Evolutionary conservation across 768 basidiomycete genomes (phyloP), one percentile per base, ranked within the genome.

Genomic region (Pleurotus cornucopiae): DNA sequence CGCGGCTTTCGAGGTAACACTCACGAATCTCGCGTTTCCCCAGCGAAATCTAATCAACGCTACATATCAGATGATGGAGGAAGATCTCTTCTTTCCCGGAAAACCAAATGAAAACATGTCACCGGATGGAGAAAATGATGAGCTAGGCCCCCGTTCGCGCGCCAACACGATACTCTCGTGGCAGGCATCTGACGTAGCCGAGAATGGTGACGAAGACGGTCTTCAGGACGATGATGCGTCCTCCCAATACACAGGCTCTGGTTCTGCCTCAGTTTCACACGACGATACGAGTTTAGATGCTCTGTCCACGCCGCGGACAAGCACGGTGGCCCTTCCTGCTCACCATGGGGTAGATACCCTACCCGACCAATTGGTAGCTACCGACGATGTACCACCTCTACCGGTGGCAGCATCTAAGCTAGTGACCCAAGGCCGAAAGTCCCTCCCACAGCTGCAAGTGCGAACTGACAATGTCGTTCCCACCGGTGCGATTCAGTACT

Each of bases 61-160:
- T 45, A 11, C 30, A 4, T 34, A 1, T 26, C 57, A 87, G 85
- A 76, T 89, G 69, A 72, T 88, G 48, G 89, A 91, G 65, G 87
- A 89, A 67, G 87, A 91, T 59, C 66, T 91, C 2, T 84, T 80
- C 63, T 89, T 89, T 62, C 88, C 88, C 1, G 86, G 87, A 11
- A 77, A 73, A 58, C 58, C 65, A 2, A 61, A 69, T 13, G 76
- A 79, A 46, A 69, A 74, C 39, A 63, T 63, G 3, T 69, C 70
- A 4, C 61, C 62, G 4, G 65, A 72, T 21, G 49, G 61, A 18
- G 66, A 67, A 23, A 58, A 41, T 30, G 64, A 68, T 34, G 66
- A 63, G 38, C 61, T 62, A 20, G 60, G 63, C 23, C 62, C 58
- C 2, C 56, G 65, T 21, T 67, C 65, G 6, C 57, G 60, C 18